phyloP scores from a whole-genome alignment of 768 basidiomycete species.

The Auricularia sp. region DNA sequence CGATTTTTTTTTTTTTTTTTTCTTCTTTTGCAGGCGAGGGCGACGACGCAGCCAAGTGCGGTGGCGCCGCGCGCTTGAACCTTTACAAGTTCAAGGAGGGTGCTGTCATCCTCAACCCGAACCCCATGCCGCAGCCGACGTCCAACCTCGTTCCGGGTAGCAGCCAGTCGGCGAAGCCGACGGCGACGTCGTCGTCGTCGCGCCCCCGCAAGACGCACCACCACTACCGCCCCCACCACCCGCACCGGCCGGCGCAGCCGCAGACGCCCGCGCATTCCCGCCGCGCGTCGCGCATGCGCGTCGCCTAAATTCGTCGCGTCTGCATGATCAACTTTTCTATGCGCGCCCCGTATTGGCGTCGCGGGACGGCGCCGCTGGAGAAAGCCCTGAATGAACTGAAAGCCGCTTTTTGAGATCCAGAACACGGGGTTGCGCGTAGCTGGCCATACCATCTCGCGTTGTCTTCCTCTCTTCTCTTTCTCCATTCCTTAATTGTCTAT shows the following conservation, averaged over 20 bases:
- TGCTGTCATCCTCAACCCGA: background rate
- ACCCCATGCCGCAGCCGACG: background rate
- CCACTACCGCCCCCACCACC: background rate
- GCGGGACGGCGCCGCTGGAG: too few species aligned
- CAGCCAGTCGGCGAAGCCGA: background rate
- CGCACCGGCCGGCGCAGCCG: background rate
- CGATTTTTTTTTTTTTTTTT: background rate
- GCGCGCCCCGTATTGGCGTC: background rate
- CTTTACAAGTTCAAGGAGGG: background rate
- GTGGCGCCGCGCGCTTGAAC: conserved; percentile 1
- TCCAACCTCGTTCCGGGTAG: background rate
- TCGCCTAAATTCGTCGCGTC: background rate
- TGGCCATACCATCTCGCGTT: too few species aligned
- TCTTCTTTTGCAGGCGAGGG: background rate
- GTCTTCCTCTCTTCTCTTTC: too few species aligned
- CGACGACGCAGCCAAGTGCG: conserved; percentile 2
- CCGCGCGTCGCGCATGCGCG: background rate
- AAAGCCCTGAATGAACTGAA: too few species aligned
- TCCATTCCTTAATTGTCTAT: too few species aligned
- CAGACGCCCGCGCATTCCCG: background rate
- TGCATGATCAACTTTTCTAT: background rate
- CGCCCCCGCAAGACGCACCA: background rate
- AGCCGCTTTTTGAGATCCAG: too few species aligned
- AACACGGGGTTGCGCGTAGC: too few species aligned
- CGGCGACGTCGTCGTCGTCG: background rate